phyloP scores from a whole-genome alignment of 176 grass and related monocot genomes.

The Oryza brachyantha region DNA sequence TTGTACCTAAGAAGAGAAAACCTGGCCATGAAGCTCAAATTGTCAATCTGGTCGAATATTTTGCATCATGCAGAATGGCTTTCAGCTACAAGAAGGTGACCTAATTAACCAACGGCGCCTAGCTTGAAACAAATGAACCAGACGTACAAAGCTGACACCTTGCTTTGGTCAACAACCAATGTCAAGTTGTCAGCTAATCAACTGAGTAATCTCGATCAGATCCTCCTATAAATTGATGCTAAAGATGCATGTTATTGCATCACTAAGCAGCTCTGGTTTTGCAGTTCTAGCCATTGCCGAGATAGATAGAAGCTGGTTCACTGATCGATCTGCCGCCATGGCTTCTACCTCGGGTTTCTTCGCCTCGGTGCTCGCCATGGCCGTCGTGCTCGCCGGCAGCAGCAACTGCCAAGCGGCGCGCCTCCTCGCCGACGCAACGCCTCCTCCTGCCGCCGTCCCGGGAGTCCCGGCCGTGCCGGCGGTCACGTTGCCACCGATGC shows the following conservation, averaged over 20 bases:
- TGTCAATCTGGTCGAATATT: not conserved
- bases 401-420: no score
- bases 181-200: not conserved
- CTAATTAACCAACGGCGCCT: no score
- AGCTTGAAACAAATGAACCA: not conserved
- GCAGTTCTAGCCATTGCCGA: not conserved
- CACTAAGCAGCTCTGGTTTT: not conserved
- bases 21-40: not conserved
- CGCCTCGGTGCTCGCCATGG: no score
- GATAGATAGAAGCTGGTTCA: not conserved
- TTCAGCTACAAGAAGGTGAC: not conserved
- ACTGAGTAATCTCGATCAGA: not conserved
- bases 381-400: no score
- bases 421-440: no score
- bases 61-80: not conserved
- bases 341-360: no score
- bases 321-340: no score
- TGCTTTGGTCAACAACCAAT: slow-evolving; percentile 21
- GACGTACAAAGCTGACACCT: not conserved
- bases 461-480: no score
- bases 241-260: not conserved
- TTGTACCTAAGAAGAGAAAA: slow-evolving; percentile 2
- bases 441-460: no score
- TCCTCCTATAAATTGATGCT: slow-evolving; percentile 18
- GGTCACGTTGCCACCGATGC: not conserved